A percentile compares a stretch with the other conserved stretches of the same genome.
Evolutionary conservation across 495 filamentous ascomycete species (phyloP).

Genomic region (Immersiella caudata): DNA sequence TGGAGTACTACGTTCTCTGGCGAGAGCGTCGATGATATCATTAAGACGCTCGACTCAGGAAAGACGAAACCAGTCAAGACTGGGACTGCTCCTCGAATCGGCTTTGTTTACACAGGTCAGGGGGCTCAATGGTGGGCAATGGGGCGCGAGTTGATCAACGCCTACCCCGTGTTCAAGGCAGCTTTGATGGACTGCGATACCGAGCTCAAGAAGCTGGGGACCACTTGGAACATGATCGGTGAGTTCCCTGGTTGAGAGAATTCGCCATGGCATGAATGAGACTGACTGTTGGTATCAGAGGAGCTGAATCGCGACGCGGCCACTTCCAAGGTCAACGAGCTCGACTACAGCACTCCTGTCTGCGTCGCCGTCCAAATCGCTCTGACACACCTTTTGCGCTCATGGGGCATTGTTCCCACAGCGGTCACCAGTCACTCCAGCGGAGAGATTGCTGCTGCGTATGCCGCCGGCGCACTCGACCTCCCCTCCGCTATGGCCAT

Average conservation of each 20-base stretch:
- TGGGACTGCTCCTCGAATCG: slow-evolving; percentile 18
- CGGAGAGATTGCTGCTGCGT: slow-evolving; percentile 64
- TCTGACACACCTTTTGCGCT: slow-evolving; percentile 54
- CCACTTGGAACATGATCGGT: slow-evolving; percentile 33
- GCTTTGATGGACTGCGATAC: slow-evolving; percentile 35
- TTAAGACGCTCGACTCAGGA: slow-evolving; percentile 27
- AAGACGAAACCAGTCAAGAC: slow-evolving; percentile 26
- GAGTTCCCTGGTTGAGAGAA: neutral
- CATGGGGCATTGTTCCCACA: slow-evolving; percentile 53
- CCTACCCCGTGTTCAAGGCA: slow-evolving; percentile 35
- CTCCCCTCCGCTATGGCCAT: slow-evolving; percentile 51
- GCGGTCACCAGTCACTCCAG: slow-evolving; percentile 64
- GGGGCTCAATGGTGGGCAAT: slow-evolving; percentile 59
- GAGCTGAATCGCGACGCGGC: slow-evolving; percentile 34
- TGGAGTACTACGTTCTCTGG: slow-evolving; percentile 29
- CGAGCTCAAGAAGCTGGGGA: slow-evolving; percentile 38
- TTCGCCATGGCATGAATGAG: neutral
- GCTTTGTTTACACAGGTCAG: slow-evolving; percentile 49
- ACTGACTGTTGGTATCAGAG: slow-evolving; percentile 20
- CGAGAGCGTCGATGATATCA: slow-evolving; percentile 19
- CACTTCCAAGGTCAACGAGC: slow-evolving; percentile 31
- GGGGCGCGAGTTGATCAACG: slow-evolving; percentile 51
- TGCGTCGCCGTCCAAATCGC: slow-evolving; percentile 57
- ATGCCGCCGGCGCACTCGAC: slow-evolving; percentile 46
- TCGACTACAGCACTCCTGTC: slow-evolving; percentile 45